Evolutionary conservation across 257 asterid genomes (phyloP).

Genomic region (Hygrophila difformis): DNA sequence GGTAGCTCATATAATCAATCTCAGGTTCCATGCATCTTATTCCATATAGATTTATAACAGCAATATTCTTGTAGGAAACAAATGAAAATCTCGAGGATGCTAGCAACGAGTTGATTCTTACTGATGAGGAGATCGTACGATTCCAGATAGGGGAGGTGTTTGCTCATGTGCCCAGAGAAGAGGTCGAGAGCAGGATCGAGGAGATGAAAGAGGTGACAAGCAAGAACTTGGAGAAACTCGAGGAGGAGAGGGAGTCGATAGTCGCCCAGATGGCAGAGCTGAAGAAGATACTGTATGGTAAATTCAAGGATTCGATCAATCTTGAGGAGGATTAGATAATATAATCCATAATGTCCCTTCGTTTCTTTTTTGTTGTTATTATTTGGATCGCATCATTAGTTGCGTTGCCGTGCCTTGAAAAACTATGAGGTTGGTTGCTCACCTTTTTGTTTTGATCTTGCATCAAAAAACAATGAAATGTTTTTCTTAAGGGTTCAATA

Average conservation of each 20-base stretch:
- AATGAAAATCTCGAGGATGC: slow-evolving; percentile 87
- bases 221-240: slow-evolving; percentile 63
- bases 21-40: background rate
- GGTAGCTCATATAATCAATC: background rate
- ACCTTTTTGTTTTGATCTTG: too few relatives aligned
- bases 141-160: slow-evolving; percentile 94
- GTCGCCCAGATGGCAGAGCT: slow-evolving; percentile 70
- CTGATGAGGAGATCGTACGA: slow-evolving; percentile 77
- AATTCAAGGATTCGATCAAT: slow-evolving; percentile 85
- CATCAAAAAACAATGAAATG: too few relatives aligned
- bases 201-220: slow-evolving; percentile 58
- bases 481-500: too few relatives aligned
- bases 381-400: too few relatives aligned
- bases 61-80: slow-evolving; percentile 36
- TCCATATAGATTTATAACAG: background rate
- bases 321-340: slow-evolving; percentile 68
- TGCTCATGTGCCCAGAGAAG: slow-evolving; percentile 75
- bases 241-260: slow-evolving; percentile 64
- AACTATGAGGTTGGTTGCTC: too few relatives aligned
- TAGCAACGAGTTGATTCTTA: slow-evolving; percentile 80
- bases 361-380: too few relatives aligned
- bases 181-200: slow-evolving; percentile 79
- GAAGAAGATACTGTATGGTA: slow-evolving; percentile 69
- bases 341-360: too few relatives aligned
- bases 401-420: too few relatives aligned